phyloP scores from a whole-genome alignment of 805 yeast genomes.

The Sugiyamaella boreocaroliniensis region DNA sequence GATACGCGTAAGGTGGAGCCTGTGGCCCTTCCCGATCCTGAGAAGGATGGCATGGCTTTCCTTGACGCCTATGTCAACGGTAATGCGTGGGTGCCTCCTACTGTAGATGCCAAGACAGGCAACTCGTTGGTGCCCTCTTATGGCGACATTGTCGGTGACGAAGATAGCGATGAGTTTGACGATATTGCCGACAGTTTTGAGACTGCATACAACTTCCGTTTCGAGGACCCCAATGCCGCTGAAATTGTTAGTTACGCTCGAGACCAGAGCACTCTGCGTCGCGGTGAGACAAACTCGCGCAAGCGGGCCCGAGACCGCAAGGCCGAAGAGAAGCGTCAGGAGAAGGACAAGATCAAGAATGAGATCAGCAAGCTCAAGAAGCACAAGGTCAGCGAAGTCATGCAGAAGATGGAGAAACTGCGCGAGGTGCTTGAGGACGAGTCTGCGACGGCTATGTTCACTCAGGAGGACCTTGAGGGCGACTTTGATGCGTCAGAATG shows the following conservation, averaged over 20 bases:
- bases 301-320: constrained; percentile 75
- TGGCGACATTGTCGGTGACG: constrained; percentile 38
- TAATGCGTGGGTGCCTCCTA: constrained; percentile 85
- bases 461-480: constrained; percentile 69
- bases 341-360: constrained; percentile 49
- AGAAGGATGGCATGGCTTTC: constrained; percentile 57
- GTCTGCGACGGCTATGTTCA: constrained; percentile 58
- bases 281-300: constrained; percentile 66
- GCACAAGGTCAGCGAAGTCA: constrained; percentile 66
- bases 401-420: constrained; percentile 61
- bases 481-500: constrained; percentile 88
- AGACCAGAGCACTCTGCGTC: constrained; percentile 79
- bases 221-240: constrained; percentile 83
- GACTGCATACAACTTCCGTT: constrained; percentile 88
- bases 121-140: constrained; percentile 29
- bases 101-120: constrained; percentile 54
- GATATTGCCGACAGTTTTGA: constrained; percentile 89
- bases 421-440: constrained; percentile 62
- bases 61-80: constrained; percentile 62
- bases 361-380: constrained; percentile 65
- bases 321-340: constrained; percentile 46
- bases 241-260: constrained; percentile 94
- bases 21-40: constrained; percentile 58
- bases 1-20: constrained; percentile 33
- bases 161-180: constrained; percentile 80